These are phyloP conservation scores for Penicillium sp. DNA, from an alignment of 2,329 filamentous ascomycete species.

Conservation along the genomic window DNA sequence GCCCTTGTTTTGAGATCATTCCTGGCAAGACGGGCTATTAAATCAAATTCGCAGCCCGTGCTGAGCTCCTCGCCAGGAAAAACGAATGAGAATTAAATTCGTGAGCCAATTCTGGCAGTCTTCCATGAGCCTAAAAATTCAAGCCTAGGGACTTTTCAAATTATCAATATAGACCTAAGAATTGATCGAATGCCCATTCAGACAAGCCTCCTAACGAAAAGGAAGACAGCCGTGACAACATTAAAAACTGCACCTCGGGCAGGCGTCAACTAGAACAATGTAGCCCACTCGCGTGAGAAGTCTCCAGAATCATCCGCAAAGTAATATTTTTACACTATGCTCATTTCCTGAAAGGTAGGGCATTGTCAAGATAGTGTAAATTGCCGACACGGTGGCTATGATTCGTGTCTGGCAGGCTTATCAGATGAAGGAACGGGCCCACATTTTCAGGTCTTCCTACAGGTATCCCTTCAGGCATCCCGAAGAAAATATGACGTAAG, in stretches of 20 bases:
- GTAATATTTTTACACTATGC: not conserved
- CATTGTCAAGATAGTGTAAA: not conserved
- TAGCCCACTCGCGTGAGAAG: not conserved
- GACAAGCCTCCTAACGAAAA: not conserved
- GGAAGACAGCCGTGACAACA: not conserved
- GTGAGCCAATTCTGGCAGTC: not conserved
- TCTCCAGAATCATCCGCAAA: not conserved
- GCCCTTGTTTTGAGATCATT: constrained; percentile 16
- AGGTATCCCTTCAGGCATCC: too few relatives aligned
- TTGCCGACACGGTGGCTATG: not conserved
- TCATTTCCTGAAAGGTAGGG: not conserved
- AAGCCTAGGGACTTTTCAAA: not conserved
- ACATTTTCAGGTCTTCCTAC: not conserved
- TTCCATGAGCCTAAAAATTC: not conserved
- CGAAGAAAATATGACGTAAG: too few relatives aligned
- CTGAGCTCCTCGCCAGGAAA: not conserved
- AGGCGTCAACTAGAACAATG: too few relatives aligned
- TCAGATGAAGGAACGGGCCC: not conserved
- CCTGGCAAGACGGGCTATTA: constrained; percentile 11
- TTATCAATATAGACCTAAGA: not conserved
- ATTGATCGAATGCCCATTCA: not conserved
- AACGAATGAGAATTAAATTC: not conserved
- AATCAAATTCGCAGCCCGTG: not conserved
- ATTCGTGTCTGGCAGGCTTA: not conserved
- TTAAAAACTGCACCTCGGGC: not conserved